These are phyloP conservation scores for Pythium phragmiticola DNA, from an alignment of 352 stramenopile genomes.

Conservation along the genomic window DNA sequence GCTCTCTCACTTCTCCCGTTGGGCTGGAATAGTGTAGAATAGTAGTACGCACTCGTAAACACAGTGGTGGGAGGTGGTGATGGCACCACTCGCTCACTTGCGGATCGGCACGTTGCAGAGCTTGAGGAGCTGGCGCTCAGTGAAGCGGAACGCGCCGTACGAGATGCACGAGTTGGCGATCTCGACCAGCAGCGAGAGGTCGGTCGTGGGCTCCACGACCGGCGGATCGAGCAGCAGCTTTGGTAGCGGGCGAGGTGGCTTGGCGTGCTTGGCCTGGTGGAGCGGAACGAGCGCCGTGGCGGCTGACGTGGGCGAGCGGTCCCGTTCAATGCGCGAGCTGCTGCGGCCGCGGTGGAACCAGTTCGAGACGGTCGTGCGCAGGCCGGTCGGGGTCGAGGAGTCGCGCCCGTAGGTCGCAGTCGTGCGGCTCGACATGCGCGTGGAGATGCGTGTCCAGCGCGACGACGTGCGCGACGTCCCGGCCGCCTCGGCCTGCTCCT, in stretches of 20 bases:
- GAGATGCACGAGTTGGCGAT: conserved; percentile 64
- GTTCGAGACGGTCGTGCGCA: conserved; percentile 27
- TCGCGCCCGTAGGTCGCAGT: not conserved
- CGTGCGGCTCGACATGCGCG: not conserved
- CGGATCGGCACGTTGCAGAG: conserved; percentile 61
- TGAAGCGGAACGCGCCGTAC: conserved; percentile 38
- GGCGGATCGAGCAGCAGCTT: conserved; percentile 39
- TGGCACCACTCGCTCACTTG: not conserved
- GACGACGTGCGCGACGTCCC: not conserved
- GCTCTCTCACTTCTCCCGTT: no score
- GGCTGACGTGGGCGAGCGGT: not conserved
- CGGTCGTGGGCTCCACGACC: conserved; percentile 28
- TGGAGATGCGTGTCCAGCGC: not conserved
- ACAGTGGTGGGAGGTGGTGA: no score
- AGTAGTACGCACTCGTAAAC: not conserved
- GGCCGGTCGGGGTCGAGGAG: conserved; percentile 14
- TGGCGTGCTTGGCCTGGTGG: conserved; percentile 8
- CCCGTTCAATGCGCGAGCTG: not conserved
- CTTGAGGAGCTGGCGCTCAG: conserved; percentile 43
- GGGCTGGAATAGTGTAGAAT: not conserved
- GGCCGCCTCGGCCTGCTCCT: not conserved
- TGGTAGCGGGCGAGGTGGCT: not conserved
- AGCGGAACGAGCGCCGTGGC: conserved; percentile 8
- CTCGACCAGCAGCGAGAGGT: conserved; percentile 53
- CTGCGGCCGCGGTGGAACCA: conserved; percentile 24